Evolutionary conservation across 441 rosid species (phyloP).

Genomic region (Aleurites moluccanus): DNA sequence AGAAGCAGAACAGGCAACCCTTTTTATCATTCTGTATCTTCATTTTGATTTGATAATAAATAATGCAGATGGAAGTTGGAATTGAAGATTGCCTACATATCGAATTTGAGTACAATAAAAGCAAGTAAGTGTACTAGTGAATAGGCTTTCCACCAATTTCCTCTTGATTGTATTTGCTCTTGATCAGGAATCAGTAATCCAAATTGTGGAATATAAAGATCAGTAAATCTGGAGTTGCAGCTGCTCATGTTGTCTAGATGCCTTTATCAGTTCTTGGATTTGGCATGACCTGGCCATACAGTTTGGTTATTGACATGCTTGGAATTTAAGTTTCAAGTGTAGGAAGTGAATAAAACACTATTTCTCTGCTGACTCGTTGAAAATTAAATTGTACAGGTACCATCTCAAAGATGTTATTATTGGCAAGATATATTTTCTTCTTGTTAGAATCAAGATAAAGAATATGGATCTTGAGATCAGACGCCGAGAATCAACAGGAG

Average conservation of each 20-base stretch:
- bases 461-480: constrained; percentile 97
- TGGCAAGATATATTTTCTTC: constrained; percentile 87
- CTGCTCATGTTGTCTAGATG: too few relatives aligned
- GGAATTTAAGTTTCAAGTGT: not conserved
- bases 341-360: not conserved
- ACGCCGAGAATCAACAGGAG: constrained; percentile 90
- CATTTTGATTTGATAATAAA: constrained; percentile 12
- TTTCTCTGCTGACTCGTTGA: constrained; percentile 9
- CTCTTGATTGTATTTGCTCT: too few relatives aligned
- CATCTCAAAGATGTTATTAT: constrained; percentile 92
- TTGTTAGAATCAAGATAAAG: constrained; percentile 89
- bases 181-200: too few relatives aligned
- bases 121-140: constrained; percentile 67
- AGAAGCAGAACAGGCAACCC: constrained; percentile 1
- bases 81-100: constrained; percentile 91
- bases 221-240: too few relatives aligned
- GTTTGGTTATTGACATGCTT: too few relatives aligned
- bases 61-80: constrained; percentile 89
- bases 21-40: constrained; percentile 11
- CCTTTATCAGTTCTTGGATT: not conserved
- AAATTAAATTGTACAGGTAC: constrained; percentile 56
- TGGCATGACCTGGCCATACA: not conserved
- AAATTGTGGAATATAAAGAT: too few relatives aligned
- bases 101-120: constrained; percentile 93
- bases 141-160: not conserved